Percentiles rank a stretch among this genome's conserved stretches.
Conservation (phyloP, 257 asterid genomes). For the Henckelia pumila region DNA sequence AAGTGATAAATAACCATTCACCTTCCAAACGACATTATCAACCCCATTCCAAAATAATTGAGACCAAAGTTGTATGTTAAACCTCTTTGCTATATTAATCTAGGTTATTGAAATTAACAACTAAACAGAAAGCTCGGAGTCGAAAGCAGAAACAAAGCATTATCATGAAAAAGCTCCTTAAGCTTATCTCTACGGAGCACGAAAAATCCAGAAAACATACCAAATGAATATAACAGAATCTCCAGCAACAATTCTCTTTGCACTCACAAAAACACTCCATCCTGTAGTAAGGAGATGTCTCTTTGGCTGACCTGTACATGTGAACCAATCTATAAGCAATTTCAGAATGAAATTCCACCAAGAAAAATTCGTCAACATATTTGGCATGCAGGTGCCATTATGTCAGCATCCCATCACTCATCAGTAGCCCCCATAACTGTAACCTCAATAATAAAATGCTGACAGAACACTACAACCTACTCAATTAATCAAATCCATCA, state of each 20-base stretch:
- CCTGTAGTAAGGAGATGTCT: conserved; percentile 98
- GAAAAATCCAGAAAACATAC: conserved; percentile 33
- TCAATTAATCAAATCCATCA: neutral
- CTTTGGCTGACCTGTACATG: conserved; percentile 87
- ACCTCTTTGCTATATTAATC: neutral
- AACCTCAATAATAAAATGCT: neutral
- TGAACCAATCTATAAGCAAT: conserved; percentile 6
- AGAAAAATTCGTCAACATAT: conserved; percentile 2
- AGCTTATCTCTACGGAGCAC: neutral
- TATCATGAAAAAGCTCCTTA: neutral
- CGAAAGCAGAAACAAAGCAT: neutral
- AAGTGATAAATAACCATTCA: neutral
- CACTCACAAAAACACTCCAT: conserved; percentile 97
- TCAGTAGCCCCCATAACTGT: neutral
- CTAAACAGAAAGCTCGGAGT: neutral
- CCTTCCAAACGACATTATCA: neutral
- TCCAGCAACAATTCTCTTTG: conserved; percentile 92
- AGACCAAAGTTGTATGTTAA: too few relatives aligned
- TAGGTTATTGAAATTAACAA: neutral
- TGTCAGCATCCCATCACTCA: neutral
- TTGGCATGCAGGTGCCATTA: neutral
- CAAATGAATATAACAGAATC: conserved; percentile 96
- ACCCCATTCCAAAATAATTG: neutral
- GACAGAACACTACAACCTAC: neutral
- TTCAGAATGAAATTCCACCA: conserved; percentile 15